Percentiles rank a stretch among this genome's conserved stretches.
Evolutionary conservation across 2,329 filamentous ascomycete species (phyloP).

Genomic region (Fusarium pininemorale): DNA sequence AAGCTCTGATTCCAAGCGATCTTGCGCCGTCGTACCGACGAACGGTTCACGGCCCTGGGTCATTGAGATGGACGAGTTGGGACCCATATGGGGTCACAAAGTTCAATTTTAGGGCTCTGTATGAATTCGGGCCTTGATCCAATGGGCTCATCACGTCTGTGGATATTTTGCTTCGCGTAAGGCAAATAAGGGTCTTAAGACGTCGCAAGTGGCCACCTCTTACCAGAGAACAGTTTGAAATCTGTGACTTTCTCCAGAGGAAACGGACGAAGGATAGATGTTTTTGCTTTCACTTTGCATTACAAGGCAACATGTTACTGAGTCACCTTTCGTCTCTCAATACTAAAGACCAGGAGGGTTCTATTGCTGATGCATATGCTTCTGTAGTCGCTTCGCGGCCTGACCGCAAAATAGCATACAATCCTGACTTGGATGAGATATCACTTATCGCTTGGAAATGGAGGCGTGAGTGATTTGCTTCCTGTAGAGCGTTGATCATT

Average conservation of each 20-base stretch:
- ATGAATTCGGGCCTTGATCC: too few relatives aligned
- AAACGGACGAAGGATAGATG: too few relatives aligned
- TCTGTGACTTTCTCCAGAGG: background rate
- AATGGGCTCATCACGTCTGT: background rate
- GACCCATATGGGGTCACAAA: too few relatives aligned
- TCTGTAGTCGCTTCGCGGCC: background rate
- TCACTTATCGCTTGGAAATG: too few relatives aligned
- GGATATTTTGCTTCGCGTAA: too few relatives aligned
- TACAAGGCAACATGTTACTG: background rate
- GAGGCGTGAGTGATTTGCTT: fast-evolving
- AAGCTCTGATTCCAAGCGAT: background rate
- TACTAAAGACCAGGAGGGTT: too few relatives aligned
- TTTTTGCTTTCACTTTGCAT: background rate
- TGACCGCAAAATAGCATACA: background rate
- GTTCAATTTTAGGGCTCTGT: too few relatives aligned
- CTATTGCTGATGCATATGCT: background rate
- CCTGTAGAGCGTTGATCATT: background rate
- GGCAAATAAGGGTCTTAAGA: too few relatives aligned
- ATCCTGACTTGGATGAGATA: background rate
- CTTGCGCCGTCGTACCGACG: fast-evolving
- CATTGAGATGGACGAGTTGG: too few relatives aligned
- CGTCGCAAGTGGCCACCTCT: background rate
- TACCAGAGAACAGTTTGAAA: background rate
- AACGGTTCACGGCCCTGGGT: background rate
- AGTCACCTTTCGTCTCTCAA: fast-evolving